Percentiles rank a stretch among this genome's conserved stretches.
These are phyloP conservation scores for Teunomyces panamensis DNA, from an alignment of 805 yeast genomes.

Conservation along the genomic window DNA sequence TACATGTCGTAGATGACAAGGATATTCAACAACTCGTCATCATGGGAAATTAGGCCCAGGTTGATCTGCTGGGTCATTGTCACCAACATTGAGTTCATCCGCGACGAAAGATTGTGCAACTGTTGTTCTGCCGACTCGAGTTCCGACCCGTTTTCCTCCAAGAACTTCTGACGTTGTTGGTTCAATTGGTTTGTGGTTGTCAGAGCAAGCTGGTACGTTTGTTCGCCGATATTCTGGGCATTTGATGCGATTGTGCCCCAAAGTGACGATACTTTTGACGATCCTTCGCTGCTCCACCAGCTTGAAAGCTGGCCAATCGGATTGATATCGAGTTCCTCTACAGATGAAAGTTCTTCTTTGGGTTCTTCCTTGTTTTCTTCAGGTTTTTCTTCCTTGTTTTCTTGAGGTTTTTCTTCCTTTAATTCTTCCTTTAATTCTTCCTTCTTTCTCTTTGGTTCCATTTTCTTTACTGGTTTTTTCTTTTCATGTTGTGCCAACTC, in stretches of 20 bases:
- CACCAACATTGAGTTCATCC: slow-evolving; percentile 30
- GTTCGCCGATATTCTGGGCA: slow-evolving; percentile 48
- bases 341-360: neutral
- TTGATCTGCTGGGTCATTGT: slow-evolving; percentile 42
- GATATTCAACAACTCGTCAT: slow-evolving; percentile 42
- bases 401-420: slow-evolving; percentile 6
- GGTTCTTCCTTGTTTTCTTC: slow-evolving; percentile 1
- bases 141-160: slow-evolving; percentile 21
- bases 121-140: slow-evolving; percentile 21
- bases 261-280: slow-evolving; percentile 58
- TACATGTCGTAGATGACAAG: slow-evolving; percentile 61
- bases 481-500: slow-evolving; percentile 66
- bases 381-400: slow-evolving; percentile 5
- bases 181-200: slow-evolving; percentile 41
- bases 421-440: neutral
- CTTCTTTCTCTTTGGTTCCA: slow-evolving; percentile 24
- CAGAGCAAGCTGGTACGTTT: slow-evolving; percentile 49
- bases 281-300: slow-evolving; percentile 76
- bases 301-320: slow-evolving; percentile 64
- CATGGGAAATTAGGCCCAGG: slow-evolving; percentile 57
- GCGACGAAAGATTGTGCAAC: slow-evolving; percentile 24
- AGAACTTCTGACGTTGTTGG: slow-evolving; percentile 36
- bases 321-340: slow-evolving; percentile 35
- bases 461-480: slow-evolving; percentile 29
- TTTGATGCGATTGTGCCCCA: slow-evolving; percentile 66